These are phyloP conservation scores for Coelastrella sp. DNA, from an alignment of 139 green algal species.

Conservation along the genomic window DNA sequence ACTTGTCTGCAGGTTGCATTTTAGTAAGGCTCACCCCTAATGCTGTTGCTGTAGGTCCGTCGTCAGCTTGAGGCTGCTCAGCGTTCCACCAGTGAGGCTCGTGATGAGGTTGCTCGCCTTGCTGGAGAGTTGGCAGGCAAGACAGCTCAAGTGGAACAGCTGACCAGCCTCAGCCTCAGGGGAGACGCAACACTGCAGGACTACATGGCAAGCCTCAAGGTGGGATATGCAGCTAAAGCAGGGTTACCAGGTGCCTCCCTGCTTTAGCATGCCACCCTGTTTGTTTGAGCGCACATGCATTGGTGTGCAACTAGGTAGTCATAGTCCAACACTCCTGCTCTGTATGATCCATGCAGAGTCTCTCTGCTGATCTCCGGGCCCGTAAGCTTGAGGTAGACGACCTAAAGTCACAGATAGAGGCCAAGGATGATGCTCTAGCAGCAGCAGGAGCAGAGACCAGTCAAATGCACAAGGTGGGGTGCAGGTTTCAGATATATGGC, in stretches of 20 bases:
- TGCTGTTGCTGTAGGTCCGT: conserved; percentile 17
- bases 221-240: too few species aligned
- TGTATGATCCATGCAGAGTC: conserved; percentile 52
- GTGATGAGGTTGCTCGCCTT: conserved; percentile 38
- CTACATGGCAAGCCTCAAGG: conserved; percentile 76
- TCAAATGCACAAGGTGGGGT: conserved; percentile 42
- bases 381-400: conserved; percentile 62
- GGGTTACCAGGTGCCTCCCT: too few species aligned
- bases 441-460: conserved; percentile 42
- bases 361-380: conserved; percentile 60
- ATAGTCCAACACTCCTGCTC: too few species aligned
- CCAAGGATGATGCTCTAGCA: conserved; percentile 49
- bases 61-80: conserved; percentile 37
- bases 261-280: too few species aligned
- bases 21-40: too few species aligned
- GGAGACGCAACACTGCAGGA: conserved; percentile 81
- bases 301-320: too few species aligned
- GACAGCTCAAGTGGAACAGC: conserved; percentile 68
- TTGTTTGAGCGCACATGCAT: background rate
- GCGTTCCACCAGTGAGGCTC: background rate
- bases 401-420: conserved; percentile 55
- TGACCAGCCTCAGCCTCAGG: conserved; percentile 69
- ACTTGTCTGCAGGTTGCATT: background rate
- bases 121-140: conserved; percentile 48
- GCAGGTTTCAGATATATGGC: too few species aligned